Base-by-base conservation (phyloP, 176 grass and related monocot species). In the Eremochloa ophiuroides region DNA sequence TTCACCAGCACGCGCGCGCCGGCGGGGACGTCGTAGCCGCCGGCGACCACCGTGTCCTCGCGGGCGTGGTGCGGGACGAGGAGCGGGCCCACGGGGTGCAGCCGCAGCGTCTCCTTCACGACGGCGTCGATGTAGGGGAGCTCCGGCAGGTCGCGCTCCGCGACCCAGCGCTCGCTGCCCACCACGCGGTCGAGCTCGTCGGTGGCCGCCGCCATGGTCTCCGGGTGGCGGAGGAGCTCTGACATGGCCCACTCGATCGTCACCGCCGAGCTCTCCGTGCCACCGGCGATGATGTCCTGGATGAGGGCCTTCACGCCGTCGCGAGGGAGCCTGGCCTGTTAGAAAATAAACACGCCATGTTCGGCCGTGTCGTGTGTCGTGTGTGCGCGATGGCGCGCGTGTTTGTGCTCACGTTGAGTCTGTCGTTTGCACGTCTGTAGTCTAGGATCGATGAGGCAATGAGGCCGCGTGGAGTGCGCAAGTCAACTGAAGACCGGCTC, bases 61-160 rank as follows among this genome's bases (percentile, higher is more conserved):
- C 79, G 82, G 8, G 88, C 84, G 16, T 84, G 60, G 74, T 84
- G 88, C 12, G 85, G 92, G 26, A 76, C 82, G 13, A 94, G 85
- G 30, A 94, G 61, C 18, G 86, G 92, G 37, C 64, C 88, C 20
- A 88, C 88, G 0, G 83, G 92, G 85, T 94, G 88, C 70, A 94
- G 46, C 66, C 86, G 53, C 86, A 94, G n/a, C 16, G 88, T 89
- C 62, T 94, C 88, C 80, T 94, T 94, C 2, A 94, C 41, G 20
- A 94, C 87, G 35, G 88, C 88, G 55, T 91, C 80, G 22, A 94
- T 18, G 89, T 89, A 94, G 27, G 83, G 86, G 64, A 94, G 89
- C 17, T 22, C 15, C 17, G 59, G 47, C 10, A 89, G 69, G 69
- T 94, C 92, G 68, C n/a, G 15, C 83, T 94, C 92, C 23, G 71